phyloP scores from a whole-genome alignment of 768 basidiomycete genomes.

The Tylopilus balloui region DNA sequence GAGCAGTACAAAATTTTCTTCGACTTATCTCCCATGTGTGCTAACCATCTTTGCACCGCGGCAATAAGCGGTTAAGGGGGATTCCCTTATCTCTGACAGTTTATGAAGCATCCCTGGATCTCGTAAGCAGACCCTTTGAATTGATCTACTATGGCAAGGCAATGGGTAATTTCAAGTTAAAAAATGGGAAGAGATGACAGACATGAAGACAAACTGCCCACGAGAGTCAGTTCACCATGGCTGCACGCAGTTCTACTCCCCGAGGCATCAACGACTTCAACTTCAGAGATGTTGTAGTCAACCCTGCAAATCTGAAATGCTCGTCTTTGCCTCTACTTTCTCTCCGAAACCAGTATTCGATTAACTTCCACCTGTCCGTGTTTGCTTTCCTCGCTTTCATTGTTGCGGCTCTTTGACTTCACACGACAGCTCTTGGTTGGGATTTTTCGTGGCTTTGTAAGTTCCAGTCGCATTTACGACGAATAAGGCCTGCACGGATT shows the following conservation, averaged over 20 bases:
- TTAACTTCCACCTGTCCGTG: slow-evolving; percentile 8
- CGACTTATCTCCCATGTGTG: background rate
- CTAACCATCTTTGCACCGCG: too few species aligned
- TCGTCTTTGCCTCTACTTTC: slow-evolving; percentile 3
- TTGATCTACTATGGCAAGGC: background rate
- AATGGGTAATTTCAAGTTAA: background rate
- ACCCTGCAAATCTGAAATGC: slow-evolving; percentile 4
- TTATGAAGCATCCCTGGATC: background rate
- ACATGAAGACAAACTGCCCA: background rate
- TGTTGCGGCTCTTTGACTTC: background rate
- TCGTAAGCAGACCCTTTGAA: background rate
- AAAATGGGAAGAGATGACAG: background rate
- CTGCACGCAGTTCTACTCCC: too few species aligned
- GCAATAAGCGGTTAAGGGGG: background rate
- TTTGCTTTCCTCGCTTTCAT: background rate
- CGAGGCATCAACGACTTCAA: too few species aligned
- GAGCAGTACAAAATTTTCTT: background rate
- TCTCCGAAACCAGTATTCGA: slow-evolving; percentile 6
- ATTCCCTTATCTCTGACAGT: slow-evolving; percentile 38
- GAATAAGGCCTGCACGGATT: background rate
- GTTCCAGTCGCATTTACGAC: background rate
- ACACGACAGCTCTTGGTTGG: slow-evolving; percentile 1
- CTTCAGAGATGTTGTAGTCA: slow-evolving; percentile 7
- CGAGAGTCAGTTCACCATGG: slow-evolving; percentile 3
- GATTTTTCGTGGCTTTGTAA: slow-evolving; percentile 7